Evolutionary conservation across 192 early-diverging fungal species (phyloP).

Genomic region (Mortierella alpina): DNA sequence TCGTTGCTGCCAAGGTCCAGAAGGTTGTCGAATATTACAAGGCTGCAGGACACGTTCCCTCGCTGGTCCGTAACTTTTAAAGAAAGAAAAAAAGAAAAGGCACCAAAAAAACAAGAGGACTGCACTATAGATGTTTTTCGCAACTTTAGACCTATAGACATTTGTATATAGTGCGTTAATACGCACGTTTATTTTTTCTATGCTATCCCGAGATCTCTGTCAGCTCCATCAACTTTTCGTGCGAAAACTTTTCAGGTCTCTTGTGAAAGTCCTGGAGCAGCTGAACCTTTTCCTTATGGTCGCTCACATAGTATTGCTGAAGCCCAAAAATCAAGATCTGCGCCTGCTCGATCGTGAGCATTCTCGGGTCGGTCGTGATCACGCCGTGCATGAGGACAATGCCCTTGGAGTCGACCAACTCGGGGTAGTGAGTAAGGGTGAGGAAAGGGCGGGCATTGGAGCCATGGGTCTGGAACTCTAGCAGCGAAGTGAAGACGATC

Average conservation of each 20-base stretch:
- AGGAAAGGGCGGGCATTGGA: conserved; percentile 83
- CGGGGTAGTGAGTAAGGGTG: conserved; percentile 90
- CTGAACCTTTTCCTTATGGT: conserved; percentile 66
- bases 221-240: conserved; percentile 63
- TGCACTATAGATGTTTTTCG: background rate
- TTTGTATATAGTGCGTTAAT: background rate
- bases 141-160: background rate
- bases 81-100: no score
- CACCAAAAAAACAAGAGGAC: background rate
- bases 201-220: conserved; percentile 56
- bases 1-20: conserved; percentile 79
- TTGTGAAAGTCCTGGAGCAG: conserved; percentile 86
- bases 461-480: conserved; percentile 90
- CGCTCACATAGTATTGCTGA: conserved; percentile 91
- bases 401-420: conserved; percentile 80
- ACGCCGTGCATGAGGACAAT: conserved; percentile 94
- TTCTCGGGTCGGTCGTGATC: conserved; percentile 60
- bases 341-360: conserved; percentile 74
- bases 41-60: conserved; percentile 62
- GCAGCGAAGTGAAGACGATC: conserved; percentile 84
- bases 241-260: conserved; percentile 80
- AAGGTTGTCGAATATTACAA: conserved; percentile 84
- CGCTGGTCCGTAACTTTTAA: conserved; percentile 46
- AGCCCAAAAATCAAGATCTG: conserved; percentile 82
- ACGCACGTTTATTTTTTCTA: background rate